Percentiles rank a stretch among this genome's conserved stretches.
Evolutionary conservation across 768 basidiomycete genomes (phyloP).

Genomic region (Boletus rubropictus): DNA sequence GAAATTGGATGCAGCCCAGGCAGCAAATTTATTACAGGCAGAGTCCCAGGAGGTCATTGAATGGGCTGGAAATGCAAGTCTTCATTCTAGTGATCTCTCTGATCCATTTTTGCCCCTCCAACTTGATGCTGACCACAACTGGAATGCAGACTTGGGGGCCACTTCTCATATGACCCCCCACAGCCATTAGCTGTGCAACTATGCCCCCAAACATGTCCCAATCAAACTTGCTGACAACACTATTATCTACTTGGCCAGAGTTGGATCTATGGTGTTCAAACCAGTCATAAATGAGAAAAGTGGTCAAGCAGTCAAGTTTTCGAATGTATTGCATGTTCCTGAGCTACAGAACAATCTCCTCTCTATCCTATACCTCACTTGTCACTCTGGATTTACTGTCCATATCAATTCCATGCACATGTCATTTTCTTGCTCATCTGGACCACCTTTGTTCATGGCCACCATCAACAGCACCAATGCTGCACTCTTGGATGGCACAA

Average conservation of each 20-base stretch:
- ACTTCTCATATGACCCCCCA: too few relatives aligned
- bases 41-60: too few relatives aligned
- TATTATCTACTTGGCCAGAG: background rate
- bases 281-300: background rate
- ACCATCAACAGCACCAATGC: slow-evolving; percentile 13
- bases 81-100: too few relatives aligned
- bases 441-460: slow-evolving; percentile 6
- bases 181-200: background rate
- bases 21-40: too few relatives aligned
- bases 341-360: slow-evolving; percentile 10
- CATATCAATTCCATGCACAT: background rate
- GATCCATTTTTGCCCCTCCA: too few relatives aligned
- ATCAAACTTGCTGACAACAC: background rate
- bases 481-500: slow-evolving; percentile 18
- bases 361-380: slow-evolving; percentile 14
- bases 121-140: too few relatives aligned
- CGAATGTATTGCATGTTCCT: slow-evolving; percentile 19
- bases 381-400: slow-evolving; percentile 1
- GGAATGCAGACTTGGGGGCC: background rate
- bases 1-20: too few relatives aligned
- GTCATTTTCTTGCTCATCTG: background rate
- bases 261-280: background rate
- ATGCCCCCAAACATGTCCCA: background rate
- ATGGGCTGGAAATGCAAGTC: too few relatives aligned
- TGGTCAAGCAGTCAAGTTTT: slow-evolving; percentile 7